Percentiles rank a stretch among this genome's conserved stretches.
Evolutionary conservation across 495 filamentous ascomycete species (phyloP).

Genomic region (Echria macrotheca): DNA sequence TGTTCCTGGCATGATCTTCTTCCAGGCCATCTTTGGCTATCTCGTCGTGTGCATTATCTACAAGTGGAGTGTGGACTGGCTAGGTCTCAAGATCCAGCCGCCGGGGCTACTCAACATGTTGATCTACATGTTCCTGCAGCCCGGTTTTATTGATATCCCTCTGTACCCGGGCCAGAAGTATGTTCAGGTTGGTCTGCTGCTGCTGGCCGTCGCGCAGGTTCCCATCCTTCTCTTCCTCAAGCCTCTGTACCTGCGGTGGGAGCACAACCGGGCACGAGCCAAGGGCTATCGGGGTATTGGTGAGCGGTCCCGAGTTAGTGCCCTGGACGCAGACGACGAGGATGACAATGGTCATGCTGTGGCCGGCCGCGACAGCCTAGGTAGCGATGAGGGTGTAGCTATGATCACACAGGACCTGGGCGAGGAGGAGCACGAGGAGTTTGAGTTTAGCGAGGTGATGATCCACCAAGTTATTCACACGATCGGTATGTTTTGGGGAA

Average conservation of each 20-base stretch:
- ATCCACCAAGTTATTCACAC: conserved; percentile 99
- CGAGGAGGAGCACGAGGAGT: conserved; percentile 82
- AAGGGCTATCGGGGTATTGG: conserved; percentile 89
- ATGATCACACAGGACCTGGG: conserved; percentile 83
- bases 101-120: conserved; percentile 96
- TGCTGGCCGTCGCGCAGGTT: conserved; percentile 79
- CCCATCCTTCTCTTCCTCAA: conserved; percentile 91
- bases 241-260: conserved; percentile 85
- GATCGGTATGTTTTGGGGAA: conserved; percentile 58
- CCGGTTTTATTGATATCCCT: conserved; percentile 61
- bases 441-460: conserved; percentile 93
- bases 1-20: conserved; percentile 96
- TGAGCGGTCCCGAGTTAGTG: conserved; percentile 77
- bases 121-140: conserved; percentile 98
- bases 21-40: conserved; percentile 98
- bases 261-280: conserved; percentile 83
- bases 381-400: conserved; percentile 80
- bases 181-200: conserved; percentile 74
- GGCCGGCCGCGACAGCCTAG: conserved; percentile 64
- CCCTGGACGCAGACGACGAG: conserved; percentile 79
- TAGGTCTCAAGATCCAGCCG: conserved; percentile 55
- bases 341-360: conserved; percentile 42
- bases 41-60: conserved; percentile 89
- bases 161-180: conserved; percentile 71
- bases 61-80: conserved; percentile 95